These are phyloP conservation scores for Actinomortierella wolfii DNA, from an alignment of 371 early-diverging fungal species.

Conservation along the genomic window DNA sequence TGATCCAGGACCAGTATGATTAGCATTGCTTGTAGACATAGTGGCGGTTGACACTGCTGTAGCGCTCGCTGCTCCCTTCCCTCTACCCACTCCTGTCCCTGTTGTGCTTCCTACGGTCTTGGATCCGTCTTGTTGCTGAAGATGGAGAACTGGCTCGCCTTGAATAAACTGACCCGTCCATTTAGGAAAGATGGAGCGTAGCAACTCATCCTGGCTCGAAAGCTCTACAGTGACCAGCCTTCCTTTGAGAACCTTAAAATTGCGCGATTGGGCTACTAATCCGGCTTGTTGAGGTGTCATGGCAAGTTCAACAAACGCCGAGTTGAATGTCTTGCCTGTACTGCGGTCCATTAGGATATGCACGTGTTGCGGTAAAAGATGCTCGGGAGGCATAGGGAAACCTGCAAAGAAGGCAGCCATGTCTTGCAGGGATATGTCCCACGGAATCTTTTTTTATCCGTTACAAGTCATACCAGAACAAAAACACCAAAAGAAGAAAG, in stretches of 20 bases:
- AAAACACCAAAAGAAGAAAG: too few species aligned
- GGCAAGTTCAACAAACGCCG: slow-evolving; percentile 55
- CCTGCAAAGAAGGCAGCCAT: slow-evolving; percentile 28
- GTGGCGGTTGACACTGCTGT: too few species aligned
- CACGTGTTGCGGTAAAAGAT: slow-evolving; percentile 37
- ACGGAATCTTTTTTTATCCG: slow-evolving; percentile 31
- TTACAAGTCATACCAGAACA: too few species aligned
- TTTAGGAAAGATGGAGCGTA: slow-evolving; percentile 69
- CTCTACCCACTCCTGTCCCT: too few species aligned
- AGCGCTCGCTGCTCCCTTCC: too few species aligned
- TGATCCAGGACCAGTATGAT: too few species aligned
- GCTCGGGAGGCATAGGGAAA: slow-evolving; percentile 27
- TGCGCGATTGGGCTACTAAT: slow-evolving; percentile 56
- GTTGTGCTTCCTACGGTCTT: too few species aligned
- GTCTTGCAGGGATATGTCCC: slow-evolving; percentile 46
- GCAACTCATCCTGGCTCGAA: slow-evolving; percentile 70
- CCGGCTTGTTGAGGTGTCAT: slow-evolving; percentile 43
- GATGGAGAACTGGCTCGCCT: slow-evolving; percentile 50
- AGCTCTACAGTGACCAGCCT: slow-evolving; percentile 63
- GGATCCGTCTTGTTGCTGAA: slow-evolving; percentile 41
- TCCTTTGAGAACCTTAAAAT: slow-evolving; percentile 67
- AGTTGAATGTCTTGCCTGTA: slow-evolving; percentile 54
- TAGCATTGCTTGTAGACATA: too few species aligned
- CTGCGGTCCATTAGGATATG: slow-evolving; percentile 56
- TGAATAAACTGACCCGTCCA: slow-evolving; percentile 64